Evolutionary conservation across 805 yeast genomes (phyloP), one percentile per base, ranked within the genome.

Genomic region (Tetrapisispora arboricola): DNA sequence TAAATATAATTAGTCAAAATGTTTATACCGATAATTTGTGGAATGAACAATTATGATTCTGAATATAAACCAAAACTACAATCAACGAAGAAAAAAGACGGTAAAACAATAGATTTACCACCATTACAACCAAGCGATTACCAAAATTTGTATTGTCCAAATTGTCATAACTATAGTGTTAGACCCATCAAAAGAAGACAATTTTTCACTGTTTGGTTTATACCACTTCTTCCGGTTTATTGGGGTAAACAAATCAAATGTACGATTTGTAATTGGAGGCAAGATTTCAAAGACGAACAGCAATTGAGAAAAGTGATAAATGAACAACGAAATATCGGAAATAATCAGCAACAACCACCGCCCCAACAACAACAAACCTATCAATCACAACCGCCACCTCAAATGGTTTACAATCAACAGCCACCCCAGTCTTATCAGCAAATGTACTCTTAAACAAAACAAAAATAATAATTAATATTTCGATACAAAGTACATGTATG

Each of bases 141-240:
- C 37, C 42, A 46, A 19, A 43, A 53, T 6, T 38, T 63, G 15
- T 70, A 67, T 44, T 77, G 84, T 50, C 76, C 78, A 16, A 68
- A 73, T 44, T 77, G 84, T 47, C 79, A 75, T 49, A 77, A 77
- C 52, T 64, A 65, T 42, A 63, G 74, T 21, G 82, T 75, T 3
- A 56, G 61, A 39, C 75, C 80, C 0, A 62, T 74, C 9, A 69
- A 75, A 45, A 63, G 76, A 35, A 70, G 68, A 47, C 73, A 75
- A 49, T 72, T 75, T 52, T 65, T 77, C 28, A 65, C 78, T 0
- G 39, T 75, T 9, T 75, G 73, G 64, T 75, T 72, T 49, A 60
- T 75, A 22, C 81, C 81, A 1, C 50, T 75, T 12, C 47, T 75
- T 4, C 81, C 81, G 3, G 55, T 75, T 32, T 71, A 67, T 51